phyloP scores from a whole-genome alignment of 441 rosid genomes.

The Jatropha multifida region DNA sequence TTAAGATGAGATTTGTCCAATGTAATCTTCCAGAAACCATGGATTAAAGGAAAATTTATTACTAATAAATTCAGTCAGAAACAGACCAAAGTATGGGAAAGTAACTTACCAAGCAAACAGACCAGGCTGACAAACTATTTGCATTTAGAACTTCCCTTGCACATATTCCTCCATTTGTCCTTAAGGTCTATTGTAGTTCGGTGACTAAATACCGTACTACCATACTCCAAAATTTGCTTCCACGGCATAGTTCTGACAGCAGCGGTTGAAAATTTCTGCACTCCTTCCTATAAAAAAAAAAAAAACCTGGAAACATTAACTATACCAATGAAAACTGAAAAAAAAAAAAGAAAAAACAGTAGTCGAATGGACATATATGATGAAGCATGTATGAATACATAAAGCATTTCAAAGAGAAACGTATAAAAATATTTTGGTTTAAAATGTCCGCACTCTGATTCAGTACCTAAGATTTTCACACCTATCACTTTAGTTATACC shows the following conservation, averaged over 20 bases:
- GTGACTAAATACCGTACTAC: conserved; percentile 27
- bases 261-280: conserved; percentile 29
- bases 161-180: conserved; percentile 53
- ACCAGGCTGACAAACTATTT: conserved; percentile 22
- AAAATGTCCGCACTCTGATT: neutral
- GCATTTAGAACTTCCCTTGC: conserved; percentile 33
- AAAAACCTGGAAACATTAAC: conserved; percentile 3
- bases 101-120: conserved; percentile 12
- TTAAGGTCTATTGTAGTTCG: conserved; percentile 43
- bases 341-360: neutral
- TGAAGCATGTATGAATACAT: neutral
- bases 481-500: neutral
- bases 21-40: neutral
- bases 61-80: neutral
- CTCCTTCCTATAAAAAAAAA: conserved; percentile 43
- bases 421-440: neutral
- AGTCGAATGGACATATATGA: neutral
- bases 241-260: conserved; percentile 35
- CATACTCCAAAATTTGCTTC: conserved; percentile 48
- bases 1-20: neutral
- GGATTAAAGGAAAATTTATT: neutral
- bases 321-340: neutral
- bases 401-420: neutral
- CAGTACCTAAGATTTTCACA: neutral
- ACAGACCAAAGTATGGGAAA: neutral